Evolutionary conservation across 2,329 filamentous ascomycete genomes (phyloP).

Genomic region (Grosmannia serpens): DNA sequence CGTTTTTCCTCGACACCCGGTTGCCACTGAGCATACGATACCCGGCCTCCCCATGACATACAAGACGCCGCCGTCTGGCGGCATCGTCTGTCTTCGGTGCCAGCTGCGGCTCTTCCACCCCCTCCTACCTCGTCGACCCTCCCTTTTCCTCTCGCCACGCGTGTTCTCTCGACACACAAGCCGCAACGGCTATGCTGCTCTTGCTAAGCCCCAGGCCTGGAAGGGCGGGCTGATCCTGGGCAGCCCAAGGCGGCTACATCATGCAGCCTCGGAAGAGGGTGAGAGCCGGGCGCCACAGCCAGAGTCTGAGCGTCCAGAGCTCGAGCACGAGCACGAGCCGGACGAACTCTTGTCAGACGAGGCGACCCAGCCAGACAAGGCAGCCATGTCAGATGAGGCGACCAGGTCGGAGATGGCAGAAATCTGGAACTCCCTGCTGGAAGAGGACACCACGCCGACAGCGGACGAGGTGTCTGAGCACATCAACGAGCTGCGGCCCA

Average conservation of each 20-base stretch:
- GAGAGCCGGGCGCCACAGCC: background rate
- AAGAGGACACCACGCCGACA: conserved; percentile 12
- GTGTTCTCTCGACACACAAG: background rate
- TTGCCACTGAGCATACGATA: background rate
- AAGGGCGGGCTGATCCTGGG: background rate
- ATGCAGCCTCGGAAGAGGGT: background rate
- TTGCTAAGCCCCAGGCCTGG: background rate
- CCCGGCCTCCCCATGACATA: background rate
- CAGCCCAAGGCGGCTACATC: background rate
- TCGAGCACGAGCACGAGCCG: background rate
- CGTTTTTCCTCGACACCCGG: background rate
- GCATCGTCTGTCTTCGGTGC: conserved; percentile 2
- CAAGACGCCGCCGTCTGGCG: background rate
- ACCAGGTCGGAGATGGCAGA: background rate
- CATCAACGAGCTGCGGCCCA: conserved; percentile 37
- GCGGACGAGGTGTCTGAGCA: conserved; percentile 29
- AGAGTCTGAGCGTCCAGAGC: too few species aligned
- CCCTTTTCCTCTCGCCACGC: background rate
- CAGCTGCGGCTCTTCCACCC: background rate
- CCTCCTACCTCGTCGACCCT: background rate
- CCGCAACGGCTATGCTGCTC: background rate
- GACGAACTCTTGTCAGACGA: background rate
- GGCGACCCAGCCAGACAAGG: background rate
- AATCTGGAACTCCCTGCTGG: background rate
- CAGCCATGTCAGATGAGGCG: background rate